These are phyloP conservation scores for Colletotrichum shisoi DNA, from an alignment of 2,329 filamentous ascomycete species.

Conservation along the genomic window DNA sequence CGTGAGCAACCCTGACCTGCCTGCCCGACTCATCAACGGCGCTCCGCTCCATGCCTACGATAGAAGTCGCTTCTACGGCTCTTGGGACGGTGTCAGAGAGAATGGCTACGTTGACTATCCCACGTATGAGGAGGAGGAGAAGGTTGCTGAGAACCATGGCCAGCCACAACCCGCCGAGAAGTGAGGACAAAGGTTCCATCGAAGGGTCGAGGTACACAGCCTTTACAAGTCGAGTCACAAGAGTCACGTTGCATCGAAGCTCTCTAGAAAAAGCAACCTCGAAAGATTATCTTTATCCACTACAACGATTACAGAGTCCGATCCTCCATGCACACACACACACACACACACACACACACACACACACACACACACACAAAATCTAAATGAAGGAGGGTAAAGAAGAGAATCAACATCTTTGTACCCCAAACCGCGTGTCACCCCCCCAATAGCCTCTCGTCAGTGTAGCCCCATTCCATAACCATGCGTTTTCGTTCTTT, in stretches of 20 bases:
- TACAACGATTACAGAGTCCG: not conserved
- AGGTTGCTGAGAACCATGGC: too few species aligned
- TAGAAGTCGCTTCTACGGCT: constrained; percentile 49
- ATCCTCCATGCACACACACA: not conserved
- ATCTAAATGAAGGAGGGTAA: constrained; percentile 35
- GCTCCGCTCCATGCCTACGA: constrained; percentile 52
- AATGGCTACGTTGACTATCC: constrained; percentile 50
- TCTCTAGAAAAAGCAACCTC: not conserved
- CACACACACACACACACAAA: not conserved
- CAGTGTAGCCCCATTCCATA: not conserved
- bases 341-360: not conserved
- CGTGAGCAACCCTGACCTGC: constrained; percentile 57
- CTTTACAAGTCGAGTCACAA: too few species aligned
- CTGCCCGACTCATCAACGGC: constrained; percentile 52
- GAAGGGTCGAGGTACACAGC: not conserved
- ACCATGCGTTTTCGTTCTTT: too few species aligned
- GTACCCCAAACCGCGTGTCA: constrained; percentile 4
- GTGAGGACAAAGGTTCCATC: not conserved
- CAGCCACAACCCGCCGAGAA: not conserved
- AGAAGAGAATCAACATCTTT: constrained; percentile 33
- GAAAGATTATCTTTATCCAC: too few species aligned
- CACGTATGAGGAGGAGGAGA: constrained; percentile 39
- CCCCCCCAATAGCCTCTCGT: not conserved
- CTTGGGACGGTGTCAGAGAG: constrained; percentile 40
- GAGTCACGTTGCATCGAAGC: not conserved